These are phyloP conservation scores for Coemansia brasiliensis DNA, from an alignment of 192 early-diverging fungal genomes.

Conservation along the genomic window DNA sequence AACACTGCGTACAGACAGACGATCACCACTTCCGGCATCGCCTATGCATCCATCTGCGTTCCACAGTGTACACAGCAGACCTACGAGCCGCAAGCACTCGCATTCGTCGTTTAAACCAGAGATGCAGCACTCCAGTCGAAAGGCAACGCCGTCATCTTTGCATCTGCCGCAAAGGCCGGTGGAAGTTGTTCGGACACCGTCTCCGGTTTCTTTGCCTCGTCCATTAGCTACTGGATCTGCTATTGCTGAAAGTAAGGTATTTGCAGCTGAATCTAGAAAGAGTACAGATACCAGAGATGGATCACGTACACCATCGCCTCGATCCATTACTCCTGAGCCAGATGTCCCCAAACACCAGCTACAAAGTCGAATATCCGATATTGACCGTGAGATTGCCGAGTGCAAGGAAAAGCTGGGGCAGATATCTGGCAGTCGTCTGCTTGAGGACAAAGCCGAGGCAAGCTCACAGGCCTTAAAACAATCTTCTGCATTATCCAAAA, in stretches of 20 bases:
- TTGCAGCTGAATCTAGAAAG: neutral
- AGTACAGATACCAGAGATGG: neutral
- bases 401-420: conserved; percentile 35
- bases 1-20: conserved; percentile 11
- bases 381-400: conserved; percentile 43
- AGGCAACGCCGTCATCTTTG: conserved; percentile 24
- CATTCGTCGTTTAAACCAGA: conserved; percentile 10
- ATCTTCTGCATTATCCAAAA: neutral
- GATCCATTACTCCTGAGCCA: conserved; percentile 1
- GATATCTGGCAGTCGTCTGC: conserved; percentile 17
- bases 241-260: neutral
- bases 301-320: conserved; percentile 8
- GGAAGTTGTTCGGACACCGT: conserved; percentile 15
- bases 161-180: neutral
- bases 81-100: conserved; percentile 13
- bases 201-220: conserved; percentile 14
- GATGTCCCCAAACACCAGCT: conserved; percentile 7
- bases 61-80: neutral
- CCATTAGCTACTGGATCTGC: neutral
- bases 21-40: conserved; percentile 12
- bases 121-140: conserved; percentile 8
- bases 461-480: conserved; percentile 9
- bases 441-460: neutral
- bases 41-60: neutral
- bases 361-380: conserved; percentile 40